Percentiles rank a stretch among this genome's conserved stretches.
Conservation (phyloP, 371 early-diverging fungal genomes). For the Mucor indicus region DNA sequence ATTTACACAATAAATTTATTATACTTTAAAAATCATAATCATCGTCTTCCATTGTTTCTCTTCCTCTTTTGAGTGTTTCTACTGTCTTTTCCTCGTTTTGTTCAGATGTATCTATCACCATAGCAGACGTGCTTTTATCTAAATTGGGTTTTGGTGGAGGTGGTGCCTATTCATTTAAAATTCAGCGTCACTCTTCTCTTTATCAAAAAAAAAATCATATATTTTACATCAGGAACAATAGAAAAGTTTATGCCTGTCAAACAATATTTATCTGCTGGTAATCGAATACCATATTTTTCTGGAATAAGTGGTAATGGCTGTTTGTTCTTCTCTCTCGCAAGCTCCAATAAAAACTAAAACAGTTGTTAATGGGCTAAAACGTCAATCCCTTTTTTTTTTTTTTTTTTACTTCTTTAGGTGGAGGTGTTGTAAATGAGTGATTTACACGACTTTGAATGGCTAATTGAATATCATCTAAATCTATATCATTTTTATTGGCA, state of each 20-base stretch:
- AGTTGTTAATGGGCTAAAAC: too few relatives aligned
- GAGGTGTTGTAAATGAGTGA: conserved; percentile 88
- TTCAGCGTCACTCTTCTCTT: too few relatives aligned
- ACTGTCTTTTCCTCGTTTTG: conserved; percentile 2
- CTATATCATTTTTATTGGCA: conserved; percentile 80
- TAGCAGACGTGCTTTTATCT: conserved; percentile 9
- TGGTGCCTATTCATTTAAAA: conserved; percentile 25
- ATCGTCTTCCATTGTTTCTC: conserved; percentile 48
- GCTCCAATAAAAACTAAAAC: conserved; percentile 72
- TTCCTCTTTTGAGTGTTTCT: conserved; percentile 21
- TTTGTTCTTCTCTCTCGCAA: conserved; percentile 87
- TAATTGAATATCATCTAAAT: conserved; percentile 88
- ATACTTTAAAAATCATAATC: conserved; percentile 48
- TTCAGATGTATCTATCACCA: conserved; percentile 17
- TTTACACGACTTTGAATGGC: conserved; percentile 90
- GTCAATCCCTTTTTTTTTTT: background rate
- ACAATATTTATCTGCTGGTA: conserved; percentile 91
- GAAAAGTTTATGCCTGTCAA: conserved; percentile 89
- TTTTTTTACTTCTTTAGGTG: conserved; percentile 78
- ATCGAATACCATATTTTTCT: conserved; percentile 86
- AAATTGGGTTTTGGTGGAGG: conserved; percentile 30
- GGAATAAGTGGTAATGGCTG: conserved; percentile 85
- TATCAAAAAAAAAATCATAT: background rate
- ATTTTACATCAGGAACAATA: conserved; percentile 83
- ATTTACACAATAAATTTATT: too few relatives aligned